Conservation (phyloP, 2,329 filamentous ascomycete species). For the Lecanicillium sp. region DNA sequence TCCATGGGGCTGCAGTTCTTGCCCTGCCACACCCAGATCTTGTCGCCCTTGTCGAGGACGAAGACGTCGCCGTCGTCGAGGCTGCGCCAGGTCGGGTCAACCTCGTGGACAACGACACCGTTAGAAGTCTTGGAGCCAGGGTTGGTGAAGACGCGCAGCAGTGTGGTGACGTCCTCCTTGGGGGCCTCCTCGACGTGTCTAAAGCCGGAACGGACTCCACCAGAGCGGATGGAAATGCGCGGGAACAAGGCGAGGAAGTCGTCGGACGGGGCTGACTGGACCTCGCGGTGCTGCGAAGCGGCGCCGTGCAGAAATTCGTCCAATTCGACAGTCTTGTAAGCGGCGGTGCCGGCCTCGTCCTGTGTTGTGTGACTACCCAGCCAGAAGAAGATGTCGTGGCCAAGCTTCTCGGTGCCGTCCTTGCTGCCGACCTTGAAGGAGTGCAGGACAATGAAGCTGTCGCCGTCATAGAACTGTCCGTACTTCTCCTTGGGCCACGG, state of each 20-base stretch:
- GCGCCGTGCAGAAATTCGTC: constrained; percentile 59
- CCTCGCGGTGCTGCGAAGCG: constrained; percentile 60
- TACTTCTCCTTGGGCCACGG: constrained; percentile 51
- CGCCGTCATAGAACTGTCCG: constrained; percentile 60
- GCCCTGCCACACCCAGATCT: constrained; percentile 68
- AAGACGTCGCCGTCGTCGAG: constrained; percentile 63
- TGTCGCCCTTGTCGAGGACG: constrained; percentile 54
- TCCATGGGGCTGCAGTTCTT: constrained; percentile 61
- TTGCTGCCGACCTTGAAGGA: constrained; percentile 48
- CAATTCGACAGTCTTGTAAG: constrained; percentile 65
- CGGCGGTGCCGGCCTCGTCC: constrained; percentile 62
- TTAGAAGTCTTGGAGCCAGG: constrained; percentile 37
- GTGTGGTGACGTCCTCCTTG: constrained; percentile 38
- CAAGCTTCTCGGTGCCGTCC: constrained; percentile 38
- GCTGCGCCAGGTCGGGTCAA: constrained; percentile 54
- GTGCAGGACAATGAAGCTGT: constrained; percentile 61
- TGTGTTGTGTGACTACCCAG: constrained; percentile 59
- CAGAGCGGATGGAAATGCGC: constrained; percentile 51
- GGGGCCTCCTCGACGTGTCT: constrained; percentile 50
- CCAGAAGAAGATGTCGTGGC: constrained; percentile 66
- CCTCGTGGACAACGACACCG: constrained; percentile 56
- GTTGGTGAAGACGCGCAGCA: constrained; percentile 60
- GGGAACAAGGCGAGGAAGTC: constrained; percentile 58
- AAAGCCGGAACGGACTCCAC: constrained; percentile 58
- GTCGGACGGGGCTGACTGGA: constrained; percentile 52